phyloP scores from a whole-genome alignment of 768 basidiomycete species.

The Tylopilus sp. region DNA sequence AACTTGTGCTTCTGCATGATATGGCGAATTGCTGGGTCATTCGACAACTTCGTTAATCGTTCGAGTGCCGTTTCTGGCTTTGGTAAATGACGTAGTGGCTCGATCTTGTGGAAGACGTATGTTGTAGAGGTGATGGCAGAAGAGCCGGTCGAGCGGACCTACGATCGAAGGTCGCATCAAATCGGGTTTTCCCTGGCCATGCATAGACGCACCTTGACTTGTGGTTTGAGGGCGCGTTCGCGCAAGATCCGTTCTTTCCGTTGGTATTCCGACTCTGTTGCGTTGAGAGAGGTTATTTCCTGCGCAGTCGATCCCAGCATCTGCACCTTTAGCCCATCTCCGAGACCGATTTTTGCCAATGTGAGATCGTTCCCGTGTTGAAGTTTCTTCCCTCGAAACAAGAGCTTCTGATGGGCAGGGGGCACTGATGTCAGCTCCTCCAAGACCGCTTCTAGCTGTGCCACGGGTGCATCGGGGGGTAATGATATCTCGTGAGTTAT shows the following conservation, averaged over 20 bases:
- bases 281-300: constrained; percentile 54
- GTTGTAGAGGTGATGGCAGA: constrained; percentile 36
- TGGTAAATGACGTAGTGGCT: constrained; percentile 62
- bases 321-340: constrained; percentile 63
- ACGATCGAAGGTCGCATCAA: background rate
- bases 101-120: constrained; percentile 63
- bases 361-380: constrained; percentile 30
- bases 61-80: constrained; percentile 53
- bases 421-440: constrained; percentile 68
- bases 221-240: constrained; percentile 55
- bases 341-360: constrained; percentile 51
- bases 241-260: constrained; percentile 55
- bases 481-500: constrained; percentile 45
- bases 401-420: constrained; percentile 61
- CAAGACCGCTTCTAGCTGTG: constrained; percentile 45
- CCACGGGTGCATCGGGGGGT: constrained; percentile 48
- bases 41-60: constrained; percentile 54
- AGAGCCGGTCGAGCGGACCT: constrained; percentile 58
- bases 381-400: constrained; percentile 65
- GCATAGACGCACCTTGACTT: constrained; percentile 46
- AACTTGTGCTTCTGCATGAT: constrained; percentile 71
- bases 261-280: constrained; percentile 55
- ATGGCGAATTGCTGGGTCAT: constrained; percentile 68
- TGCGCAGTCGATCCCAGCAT: constrained; percentile 63
- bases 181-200: background rate